phyloP scores from a whole-genome alignment of 1,284 basidiomycete species.

The Trichosporon sp. region DNA sequence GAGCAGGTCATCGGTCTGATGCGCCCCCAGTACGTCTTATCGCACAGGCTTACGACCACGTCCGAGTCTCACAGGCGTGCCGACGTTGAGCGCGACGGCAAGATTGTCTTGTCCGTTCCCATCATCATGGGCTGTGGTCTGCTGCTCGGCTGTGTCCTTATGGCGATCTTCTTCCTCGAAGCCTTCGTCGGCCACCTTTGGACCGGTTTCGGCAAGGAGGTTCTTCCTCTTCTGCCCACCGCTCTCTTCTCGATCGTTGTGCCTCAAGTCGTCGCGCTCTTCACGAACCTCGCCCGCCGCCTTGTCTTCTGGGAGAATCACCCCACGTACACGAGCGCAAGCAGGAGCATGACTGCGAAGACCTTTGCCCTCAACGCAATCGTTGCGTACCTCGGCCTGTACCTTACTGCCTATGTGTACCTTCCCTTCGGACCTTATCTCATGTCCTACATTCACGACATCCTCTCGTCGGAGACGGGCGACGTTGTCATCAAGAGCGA shows the following conservation, averaged over 20 bases:
- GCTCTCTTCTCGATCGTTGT: slow-evolving; percentile 75
- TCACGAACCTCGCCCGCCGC: slow-evolving; percentile 62
- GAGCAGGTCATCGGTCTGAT: slow-evolving; percentile 67
- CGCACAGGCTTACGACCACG: slow-evolving; percentile 44
- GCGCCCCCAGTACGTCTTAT: slow-evolving; percentile 58
- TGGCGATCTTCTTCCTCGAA: slow-evolving; percentile 76
- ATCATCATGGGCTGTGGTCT: slow-evolving; percentile 70
- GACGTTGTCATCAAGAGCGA: neutral
- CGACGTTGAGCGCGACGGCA: slow-evolving; percentile 54
- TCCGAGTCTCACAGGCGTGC: slow-evolving; percentile 18
- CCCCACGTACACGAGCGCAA: slow-evolving; percentile 66
- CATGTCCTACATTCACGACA: slow-evolving; percentile 57
- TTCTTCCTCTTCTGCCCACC: slow-evolving; percentile 76
- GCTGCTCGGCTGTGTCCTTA: slow-evolving; percentile 64
- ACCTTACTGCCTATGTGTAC: slow-evolving; percentile 74
- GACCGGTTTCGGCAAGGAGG: slow-evolving; percentile 72
- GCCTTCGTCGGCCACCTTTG: slow-evolving; percentile 81
- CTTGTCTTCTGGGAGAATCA: slow-evolving; percentile 92
- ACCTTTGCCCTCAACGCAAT: slow-evolving; percentile 65
- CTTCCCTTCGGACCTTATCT: slow-evolving; percentile 82
- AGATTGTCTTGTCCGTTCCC: slow-evolving; percentile 69
- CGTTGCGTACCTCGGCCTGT: slow-evolving; percentile 81
- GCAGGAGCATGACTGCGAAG: slow-evolving; percentile 79
- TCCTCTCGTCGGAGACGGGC: slow-evolving; percentile 33
- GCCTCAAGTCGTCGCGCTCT: slow-evolving; percentile 73